A percentile compares a stretch with the other conserved stretches of the same genome.
phyloP scores from a whole-genome alignment of 371 early-diverging fungal genomes.

The Actinomucor elegans region DNA sequence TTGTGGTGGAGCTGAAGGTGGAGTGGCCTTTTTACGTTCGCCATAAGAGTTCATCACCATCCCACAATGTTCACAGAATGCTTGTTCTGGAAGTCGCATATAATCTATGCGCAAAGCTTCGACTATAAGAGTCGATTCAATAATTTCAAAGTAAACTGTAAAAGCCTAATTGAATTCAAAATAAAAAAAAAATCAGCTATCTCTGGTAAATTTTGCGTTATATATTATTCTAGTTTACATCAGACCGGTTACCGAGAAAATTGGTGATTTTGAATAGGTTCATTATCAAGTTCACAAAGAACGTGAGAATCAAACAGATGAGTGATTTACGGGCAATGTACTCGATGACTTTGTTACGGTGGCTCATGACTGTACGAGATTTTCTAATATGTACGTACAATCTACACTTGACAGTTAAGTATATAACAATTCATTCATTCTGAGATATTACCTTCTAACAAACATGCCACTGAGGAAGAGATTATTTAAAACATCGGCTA shows the following conservation, averaged over 20 bases:
- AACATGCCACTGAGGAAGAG: conserved; percentile 51
- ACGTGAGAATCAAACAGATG: conserved; percentile 35
- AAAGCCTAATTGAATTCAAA: conserved; percentile 24
- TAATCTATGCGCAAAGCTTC: conserved; percentile 46
- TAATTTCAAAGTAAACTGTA: conserved; percentile 40
- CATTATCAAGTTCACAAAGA: conserved; percentile 42
- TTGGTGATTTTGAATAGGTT: conserved; percentile 41
- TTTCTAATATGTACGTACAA: conserved; percentile 36
- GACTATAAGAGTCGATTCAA: conserved; percentile 44
- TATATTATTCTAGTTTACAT: too few relatives aligned
- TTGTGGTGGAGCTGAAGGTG: too few relatives aligned
- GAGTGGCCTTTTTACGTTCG: conserved; percentile 8
- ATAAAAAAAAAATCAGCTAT: background rate
- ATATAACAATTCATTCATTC: background rate
- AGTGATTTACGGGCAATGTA: conserved; percentile 49
- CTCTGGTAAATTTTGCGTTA: too few relatives aligned
- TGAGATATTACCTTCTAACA: conserved; percentile 48
- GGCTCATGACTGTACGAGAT: conserved; percentile 34
- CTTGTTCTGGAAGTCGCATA: conserved; percentile 22
- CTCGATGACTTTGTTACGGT: conserved; percentile 37
- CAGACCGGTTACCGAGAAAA: conserved; percentile 41
- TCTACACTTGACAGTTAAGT: too few relatives aligned
- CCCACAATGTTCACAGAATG: conserved; percentile 44
- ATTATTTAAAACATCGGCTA: conserved; percentile 40
- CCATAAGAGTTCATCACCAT: conserved; percentile 18